Evolutionary conservation across 345 rosid species (phyloP).

Genomic region (Geranium brycei): DNA sequence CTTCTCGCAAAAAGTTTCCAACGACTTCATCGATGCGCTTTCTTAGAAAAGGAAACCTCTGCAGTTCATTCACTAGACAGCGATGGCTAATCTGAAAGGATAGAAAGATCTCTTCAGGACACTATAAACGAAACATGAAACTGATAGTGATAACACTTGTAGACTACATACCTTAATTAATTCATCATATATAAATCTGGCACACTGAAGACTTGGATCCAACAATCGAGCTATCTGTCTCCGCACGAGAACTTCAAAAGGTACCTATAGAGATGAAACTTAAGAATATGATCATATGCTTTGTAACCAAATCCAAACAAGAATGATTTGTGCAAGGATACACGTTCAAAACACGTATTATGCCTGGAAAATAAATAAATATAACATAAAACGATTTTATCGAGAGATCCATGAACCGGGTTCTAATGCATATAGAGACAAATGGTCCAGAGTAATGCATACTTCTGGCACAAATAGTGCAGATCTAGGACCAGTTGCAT

Average conservation of each 20-base stretch:
- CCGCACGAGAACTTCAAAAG: conserved; percentile 89
- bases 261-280: conserved; percentile 37
- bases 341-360: neutral
- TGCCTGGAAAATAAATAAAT: neutral
- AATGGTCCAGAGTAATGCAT: conserved; percentile 13
- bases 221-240: conserved; percentile 86
- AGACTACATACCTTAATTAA: conserved; percentile 48
- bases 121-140: neutral
- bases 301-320: too few relatives aligned
- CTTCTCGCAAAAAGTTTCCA: conserved; percentile 69
- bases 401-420: neutral
- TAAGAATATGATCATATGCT: neutral
- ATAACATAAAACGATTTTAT: neutral
- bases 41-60: conserved; percentile 75
- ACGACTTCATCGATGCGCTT: conserved; percentile 93
- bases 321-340: neutral
- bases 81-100: conserved; percentile 73
- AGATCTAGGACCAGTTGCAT: conserved; percentile 89
- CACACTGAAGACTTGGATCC: conserved; percentile 95
- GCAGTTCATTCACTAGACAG: conserved; percentile 60
- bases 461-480: conserved; percentile 89
- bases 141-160: neutral
- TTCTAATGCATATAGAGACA: neutral
- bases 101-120: conserved; percentile 4
- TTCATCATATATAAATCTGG: conserved; percentile 91